These are phyloP conservation scores for Heteromeles arbutifolia DNA, from an alignment of 306 rosid genomes.

Conservation along the genomic window DNA sequence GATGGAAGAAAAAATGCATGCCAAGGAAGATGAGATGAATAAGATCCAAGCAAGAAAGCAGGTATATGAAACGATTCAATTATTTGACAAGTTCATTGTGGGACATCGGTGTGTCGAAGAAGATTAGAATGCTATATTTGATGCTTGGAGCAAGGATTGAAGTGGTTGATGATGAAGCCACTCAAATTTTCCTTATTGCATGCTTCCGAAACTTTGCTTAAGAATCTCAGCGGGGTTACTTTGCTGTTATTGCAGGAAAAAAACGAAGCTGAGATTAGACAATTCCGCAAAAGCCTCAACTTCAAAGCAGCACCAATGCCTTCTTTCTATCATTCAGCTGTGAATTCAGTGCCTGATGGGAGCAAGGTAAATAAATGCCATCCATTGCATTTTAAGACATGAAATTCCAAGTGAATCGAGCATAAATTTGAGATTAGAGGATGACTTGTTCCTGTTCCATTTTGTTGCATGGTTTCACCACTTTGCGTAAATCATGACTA, in stretches of 20 bases:
- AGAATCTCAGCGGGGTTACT: conserved; percentile 14
- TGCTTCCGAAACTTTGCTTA: not conserved
- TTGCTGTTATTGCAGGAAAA: conserved; percentile 39
- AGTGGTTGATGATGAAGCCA: not conserved
- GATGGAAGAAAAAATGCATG: conserved; percentile 52
- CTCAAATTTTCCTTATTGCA: not conserved
- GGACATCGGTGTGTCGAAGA: not conserved
- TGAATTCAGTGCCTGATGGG: conserved; percentile 26
- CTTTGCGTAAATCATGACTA: not conserved
- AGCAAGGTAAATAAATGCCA: conserved; percentile 42
- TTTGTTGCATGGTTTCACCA: too few relatives aligned
- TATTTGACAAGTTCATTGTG: not conserved
- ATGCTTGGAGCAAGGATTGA: not conserved
- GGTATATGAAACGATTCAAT: conserved; percentile 24
- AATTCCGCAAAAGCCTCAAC: conserved; percentile 54
- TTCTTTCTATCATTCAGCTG: conserved; percentile 43
- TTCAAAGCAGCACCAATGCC: conserved; percentile 76
- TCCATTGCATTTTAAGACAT: not conserved
- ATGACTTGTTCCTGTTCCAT: not conserved
- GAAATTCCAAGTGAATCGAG: not conserved
- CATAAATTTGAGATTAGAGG: not conserved
- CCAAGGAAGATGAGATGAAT: conserved; percentile 51
- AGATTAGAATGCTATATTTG: not conserved
- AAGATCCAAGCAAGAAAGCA: conserved; percentile 50
- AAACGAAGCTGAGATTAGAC: conserved; percentile 56